Percentiles rank a stretch among this genome's conserved stretches.
Evolutionary conservation across 768 basidiomycete species (phyloP).

Genomic region (Trametes villosa): DNA sequence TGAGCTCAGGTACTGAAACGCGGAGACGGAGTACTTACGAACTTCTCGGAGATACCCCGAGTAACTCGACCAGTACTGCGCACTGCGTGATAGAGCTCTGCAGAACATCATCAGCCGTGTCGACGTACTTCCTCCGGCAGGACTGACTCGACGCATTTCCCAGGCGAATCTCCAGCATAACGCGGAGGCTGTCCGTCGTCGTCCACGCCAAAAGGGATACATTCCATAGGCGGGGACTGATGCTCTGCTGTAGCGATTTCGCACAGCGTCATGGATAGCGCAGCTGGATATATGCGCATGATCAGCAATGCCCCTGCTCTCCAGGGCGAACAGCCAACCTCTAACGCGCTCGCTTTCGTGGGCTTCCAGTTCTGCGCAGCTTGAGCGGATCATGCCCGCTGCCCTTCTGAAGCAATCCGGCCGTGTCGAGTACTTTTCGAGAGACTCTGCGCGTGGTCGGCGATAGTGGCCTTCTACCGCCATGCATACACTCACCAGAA

Average conservation of each 20-base stretch:
- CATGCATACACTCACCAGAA: conserved; percentile 1
- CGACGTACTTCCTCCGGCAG: background rate
- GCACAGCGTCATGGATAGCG: conserved; percentile 79
- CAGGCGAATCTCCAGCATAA: conserved; percentile 32
- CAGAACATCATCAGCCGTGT: background rate
- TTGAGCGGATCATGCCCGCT: conserved; percentile 48
- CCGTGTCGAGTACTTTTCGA: conserved; percentile 37
- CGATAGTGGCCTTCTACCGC: background rate
- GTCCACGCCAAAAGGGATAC: conserved; percentile 33
- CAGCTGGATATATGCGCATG: conserved; percentile 45
- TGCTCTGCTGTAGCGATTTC: conserved; percentile 77
- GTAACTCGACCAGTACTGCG: conserved; percentile 86
- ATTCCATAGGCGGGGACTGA: conserved; percentile 71
- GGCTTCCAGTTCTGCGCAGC: conserved; percentile 62
- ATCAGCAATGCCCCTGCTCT: background rate
- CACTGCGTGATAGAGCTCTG: conserved; percentile 76
- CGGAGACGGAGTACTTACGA: conserved; percentile 49
- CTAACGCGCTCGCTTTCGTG: conserved; percentile 63
- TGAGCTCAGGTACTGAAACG: background rate
- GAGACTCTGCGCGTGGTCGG: conserved; percentile 11
- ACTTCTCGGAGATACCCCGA: conserved; percentile 83
- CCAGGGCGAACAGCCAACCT: conserved; percentile 41
- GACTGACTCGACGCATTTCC: conserved; percentile 57
- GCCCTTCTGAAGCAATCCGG: conserved; percentile 69
- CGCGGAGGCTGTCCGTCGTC: background rate